Evolutionary conservation across 2,329 filamentous ascomycete species (phyloP).

Genomic region (Ceratocystis cacaofunesta): DNA sequence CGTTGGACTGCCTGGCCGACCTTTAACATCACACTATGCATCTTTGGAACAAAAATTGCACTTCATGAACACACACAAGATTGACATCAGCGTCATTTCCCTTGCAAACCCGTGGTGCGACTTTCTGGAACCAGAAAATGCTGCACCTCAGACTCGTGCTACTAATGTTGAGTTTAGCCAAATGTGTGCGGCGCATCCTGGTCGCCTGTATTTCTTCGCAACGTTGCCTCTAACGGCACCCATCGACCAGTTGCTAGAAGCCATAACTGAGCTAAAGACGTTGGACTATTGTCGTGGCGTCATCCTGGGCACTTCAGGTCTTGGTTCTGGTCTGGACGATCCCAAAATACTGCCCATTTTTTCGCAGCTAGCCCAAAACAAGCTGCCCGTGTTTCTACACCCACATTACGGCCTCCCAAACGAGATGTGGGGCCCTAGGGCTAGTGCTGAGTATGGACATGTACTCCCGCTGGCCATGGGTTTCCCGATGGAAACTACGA

Average conservation of each 20-base stretch:
- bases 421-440: slow-evolving; percentile 61
- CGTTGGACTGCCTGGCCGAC: slow-evolving; percentile 49
- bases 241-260: slow-evolving; percentile 42
- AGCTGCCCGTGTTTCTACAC: slow-evolving; percentile 65
- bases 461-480: slow-evolving; percentile 74
- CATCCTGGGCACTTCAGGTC: slow-evolving; percentile 71
- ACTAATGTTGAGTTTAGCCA: slow-evolving; percentile 67
- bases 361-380: slow-evolving; percentile 47
- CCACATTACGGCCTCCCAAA: slow-evolving; percentile 81
- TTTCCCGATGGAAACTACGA: slow-evolving; percentile 85
- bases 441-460: slow-evolving; percentile 60
- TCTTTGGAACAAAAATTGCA: slow-evolving; percentile 64
- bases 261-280: slow-evolving; percentile 46
- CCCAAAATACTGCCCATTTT: slow-evolving; percentile 56
- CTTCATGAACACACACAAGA: slow-evolving; percentile 77
- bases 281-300: slow-evolving; percentile 66
- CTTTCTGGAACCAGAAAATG: slow-evolving; percentile 48
- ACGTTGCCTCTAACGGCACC: slow-evolving; percentile 63
- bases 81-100: slow-evolving; percentile 71
- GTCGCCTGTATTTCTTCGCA: slow-evolving; percentile 68
- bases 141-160: slow-evolving; percentile 35
- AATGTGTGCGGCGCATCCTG: slow-evolving; percentile 52
- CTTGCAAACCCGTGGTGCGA: slow-evolving; percentile 92
- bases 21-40: slow-evolving; percentile 70
- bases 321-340: slow-evolving; percentile 72